phyloP scores from a whole-genome alignment of 441 rosid genomes.

The Daphne laureola region DNA sequence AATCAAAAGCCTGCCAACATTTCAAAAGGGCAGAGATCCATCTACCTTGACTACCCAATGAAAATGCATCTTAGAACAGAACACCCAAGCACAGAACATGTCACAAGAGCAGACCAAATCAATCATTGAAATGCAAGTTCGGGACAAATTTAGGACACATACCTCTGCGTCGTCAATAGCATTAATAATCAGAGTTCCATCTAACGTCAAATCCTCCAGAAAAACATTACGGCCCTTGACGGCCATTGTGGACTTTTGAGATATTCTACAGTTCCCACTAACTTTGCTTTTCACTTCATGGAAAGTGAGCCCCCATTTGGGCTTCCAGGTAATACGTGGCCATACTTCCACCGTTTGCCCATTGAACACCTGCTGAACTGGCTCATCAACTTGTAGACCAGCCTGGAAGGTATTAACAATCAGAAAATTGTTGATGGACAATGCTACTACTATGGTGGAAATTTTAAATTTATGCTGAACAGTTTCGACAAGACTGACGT shows the following conservation, averaged over 20 bases:
- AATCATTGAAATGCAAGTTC: too few species aligned
- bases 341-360: constrained; percentile 90
- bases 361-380: constrained; percentile 46
- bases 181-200: constrained; percentile 61
- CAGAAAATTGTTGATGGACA: neutral
- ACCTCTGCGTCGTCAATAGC: constrained; percentile 73
- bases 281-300: constrained; percentile 56
- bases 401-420: constrained; percentile 28
- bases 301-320: constrained; percentile 74
- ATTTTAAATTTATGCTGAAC: too few species aligned
- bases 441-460: too few species aligned
- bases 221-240: constrained; percentile 47
- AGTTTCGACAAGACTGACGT: too few species aligned
- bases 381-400: constrained; percentile 65
- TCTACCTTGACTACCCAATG: neutral
- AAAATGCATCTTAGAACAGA: neutral
- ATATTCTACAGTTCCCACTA: constrained; percentile 38
- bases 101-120: neutral
- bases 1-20: too few species aligned
- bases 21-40: neutral
- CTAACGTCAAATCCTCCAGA: constrained; percentile 52
- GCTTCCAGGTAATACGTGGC: constrained; percentile 78
- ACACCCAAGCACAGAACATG: neutral
- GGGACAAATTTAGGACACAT: constrained; percentile 10
- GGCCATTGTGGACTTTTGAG: constrained; percentile 59